Conservation (phyloP, 1,284 basidiomycete species). For the Ustanciosporium gigantosporum region DNA sequence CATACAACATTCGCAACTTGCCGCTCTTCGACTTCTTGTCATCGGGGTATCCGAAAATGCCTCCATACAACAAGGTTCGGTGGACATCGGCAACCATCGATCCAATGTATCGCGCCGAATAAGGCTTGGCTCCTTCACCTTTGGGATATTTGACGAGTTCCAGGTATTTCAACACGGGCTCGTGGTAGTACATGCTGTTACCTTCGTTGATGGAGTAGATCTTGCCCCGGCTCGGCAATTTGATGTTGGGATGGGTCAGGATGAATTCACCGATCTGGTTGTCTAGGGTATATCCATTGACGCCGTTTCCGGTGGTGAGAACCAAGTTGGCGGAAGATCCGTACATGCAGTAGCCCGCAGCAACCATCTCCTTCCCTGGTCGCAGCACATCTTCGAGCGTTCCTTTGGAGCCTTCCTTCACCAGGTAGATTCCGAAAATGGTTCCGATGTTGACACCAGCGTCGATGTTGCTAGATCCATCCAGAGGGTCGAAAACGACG, state of each 20-base stretch:
- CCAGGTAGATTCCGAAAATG: constrained; percentile 95
- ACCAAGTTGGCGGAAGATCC: constrained; percentile 98
- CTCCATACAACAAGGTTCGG: constrained; percentile 93
- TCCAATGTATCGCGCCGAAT: constrained; percentile 78
- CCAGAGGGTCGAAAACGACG: constrained; percentile 97
- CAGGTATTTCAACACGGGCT: constrained; percentile 72
- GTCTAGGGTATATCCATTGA: constrained; percentile 98
- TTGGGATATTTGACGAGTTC: constrained; percentile 82
- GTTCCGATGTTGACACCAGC: constrained; percentile 99
- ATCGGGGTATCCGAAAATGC: constrained; percentile 97
- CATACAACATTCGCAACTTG: constrained; percentile 92
- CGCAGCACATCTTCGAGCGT: constrained; percentile 83
- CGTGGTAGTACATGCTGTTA: constrained; percentile 91
- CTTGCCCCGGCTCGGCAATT: constrained; percentile 90
- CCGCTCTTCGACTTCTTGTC: constrained; percentile 97
- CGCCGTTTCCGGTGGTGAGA: constrained; percentile 89
- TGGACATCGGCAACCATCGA: constrained; percentile 99
- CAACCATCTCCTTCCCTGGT: constrained; percentile 96
- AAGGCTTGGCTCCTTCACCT: constrained; percentile 60
- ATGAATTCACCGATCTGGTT: constrained; percentile 88
- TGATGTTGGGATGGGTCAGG: constrained; percentile 95
- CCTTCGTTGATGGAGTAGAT: constrained; percentile 99
- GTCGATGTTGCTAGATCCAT: constrained; percentile 98
- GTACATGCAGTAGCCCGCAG: constrained; percentile 82
- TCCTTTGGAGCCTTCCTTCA: constrained; percentile 75